Percentiles rank a stretch among this genome's conserved stretches.
Conservation (phyloP, 2,329 filamentous ascomycete genomes). For the Aspergillus sp. region DNA sequence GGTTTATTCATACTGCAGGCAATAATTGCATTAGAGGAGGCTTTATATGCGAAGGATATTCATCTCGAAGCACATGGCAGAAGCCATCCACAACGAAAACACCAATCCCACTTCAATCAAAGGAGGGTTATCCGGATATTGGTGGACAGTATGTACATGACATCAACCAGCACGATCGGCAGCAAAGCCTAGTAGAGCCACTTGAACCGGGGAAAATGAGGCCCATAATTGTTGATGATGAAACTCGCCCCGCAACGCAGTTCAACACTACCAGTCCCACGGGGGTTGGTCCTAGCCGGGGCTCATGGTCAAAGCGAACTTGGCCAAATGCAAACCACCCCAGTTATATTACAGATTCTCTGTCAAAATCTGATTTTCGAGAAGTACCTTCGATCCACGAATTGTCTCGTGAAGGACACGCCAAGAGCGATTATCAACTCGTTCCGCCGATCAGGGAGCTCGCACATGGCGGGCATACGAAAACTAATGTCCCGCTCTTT, state of each 20-base stretch:
- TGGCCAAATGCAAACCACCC: constrained; percentile 40
- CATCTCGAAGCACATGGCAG: constrained; percentile 73
- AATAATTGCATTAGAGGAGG: constrained; percentile 88
- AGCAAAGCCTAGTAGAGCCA: constrained; percentile 32
- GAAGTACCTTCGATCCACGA: constrained; percentile 43
- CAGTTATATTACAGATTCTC: constrained; percentile 38
- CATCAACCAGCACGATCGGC: constrained; percentile 41
- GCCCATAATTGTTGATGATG: constrained; percentile 49
- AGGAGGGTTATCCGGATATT: constrained; percentile 60
- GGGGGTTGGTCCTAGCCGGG: constrained; percentile 30
- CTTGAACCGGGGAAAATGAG: constrained; percentile 48
- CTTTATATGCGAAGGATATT: constrained; percentile 90
- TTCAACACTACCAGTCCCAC: constrained; percentile 44
- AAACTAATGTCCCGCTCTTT: constrained; percentile 38
- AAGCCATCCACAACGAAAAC: constrained; percentile 71
- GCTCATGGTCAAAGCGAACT: constrained; percentile 42
- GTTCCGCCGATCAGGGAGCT: constrained; percentile 44
- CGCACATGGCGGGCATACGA: constrained; percentile 35
- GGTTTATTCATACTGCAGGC: constrained; percentile 50
- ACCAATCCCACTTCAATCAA: constrained; percentile 77
- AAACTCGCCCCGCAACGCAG: constrained; percentile 36
- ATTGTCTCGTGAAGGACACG: constrained; percentile 36
- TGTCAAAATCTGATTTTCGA: constrained; percentile 41
- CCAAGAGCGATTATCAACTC: constrained; percentile 41
- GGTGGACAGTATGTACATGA: constrained; percentile 40